Evolutionary conservation across 306 rosid species (phyloP), one percentile per base, ranked within the genome.

Genomic region (Gastrolobium bilobum): DNA sequence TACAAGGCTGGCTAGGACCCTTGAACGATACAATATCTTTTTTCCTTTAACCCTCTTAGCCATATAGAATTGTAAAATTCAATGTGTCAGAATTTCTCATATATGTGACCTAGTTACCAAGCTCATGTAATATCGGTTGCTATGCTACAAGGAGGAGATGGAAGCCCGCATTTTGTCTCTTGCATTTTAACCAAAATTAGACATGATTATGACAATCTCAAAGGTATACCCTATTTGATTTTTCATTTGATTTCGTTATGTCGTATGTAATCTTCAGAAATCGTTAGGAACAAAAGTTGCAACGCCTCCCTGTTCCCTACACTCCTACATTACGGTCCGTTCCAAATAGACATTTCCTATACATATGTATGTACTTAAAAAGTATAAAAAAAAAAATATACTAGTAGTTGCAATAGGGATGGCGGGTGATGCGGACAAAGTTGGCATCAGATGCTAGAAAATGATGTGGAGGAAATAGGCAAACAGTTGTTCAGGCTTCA

Each of bases 401-500:
- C 7, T 10, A 33, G 6, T 37, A 75, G 4, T 14, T 5, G 38
- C 62, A 47, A 4, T 47, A 57, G 66, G 44, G 2, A 57, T 54
- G 53, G 30, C 14, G 29, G 4, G 71, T 2, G 15, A 20, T 26
- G 73, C 42, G 0, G 10, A 26, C 10, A 8, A 3, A 48, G 60
- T 29, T 62, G 20, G 62, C 42, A 51, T 11, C 6, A 60, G 35
- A 4, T 35, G 58, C 58, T 11, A 62, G 48, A 44, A 35, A 75
- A 47, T 62, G 40, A 54, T 54, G 68, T n/a, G 10, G 11, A 53
- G 38, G 20, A n/a, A 33, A 33, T 2, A 38, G 64, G n/a, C 9
- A 31, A 42, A 58, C 42, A 59, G 9, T n/a, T 30, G 56, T 39
- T 75, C 77, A 81, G 39, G 61, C 73, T 68, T 68, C 61, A 37